Percentiles rank a stretch among this genome's conserved stretches.
Evolutionary conservation across 768 basidiomycete species (phyloP).

Genomic region (Hortiboletus flavorubellus): DNA sequence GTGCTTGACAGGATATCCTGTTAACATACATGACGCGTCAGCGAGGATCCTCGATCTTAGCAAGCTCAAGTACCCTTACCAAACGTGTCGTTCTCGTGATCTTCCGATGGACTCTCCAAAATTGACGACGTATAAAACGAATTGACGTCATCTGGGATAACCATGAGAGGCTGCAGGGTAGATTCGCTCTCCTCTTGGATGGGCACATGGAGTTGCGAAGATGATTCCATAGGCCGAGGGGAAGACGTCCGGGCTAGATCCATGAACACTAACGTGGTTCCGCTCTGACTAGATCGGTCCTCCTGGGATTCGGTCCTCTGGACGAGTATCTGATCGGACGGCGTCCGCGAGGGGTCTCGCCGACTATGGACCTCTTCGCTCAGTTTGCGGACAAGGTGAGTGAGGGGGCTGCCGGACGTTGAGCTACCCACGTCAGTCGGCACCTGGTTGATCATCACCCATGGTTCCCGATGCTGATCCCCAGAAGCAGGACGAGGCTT

Average conservation of each 20-base stretch:
- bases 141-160: constrained; percentile 26
- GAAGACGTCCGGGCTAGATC: constrained; percentile 15
- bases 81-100: constrained; percentile 31
- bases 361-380: constrained; percentile 35
- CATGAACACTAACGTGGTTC: constrained; percentile 15
- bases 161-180: background rate
- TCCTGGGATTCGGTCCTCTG: constrained; percentile 12
- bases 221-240: constrained; percentile 6
- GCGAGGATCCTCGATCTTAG: background rate
- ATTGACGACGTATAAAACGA: constrained; percentile 24
- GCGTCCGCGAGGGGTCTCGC: constrained; percentile 11
- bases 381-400: constrained; percentile 39
- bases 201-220: constrained; percentile 8
- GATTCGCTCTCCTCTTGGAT: constrained; percentile 6
- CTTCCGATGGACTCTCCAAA: constrained; percentile 7
- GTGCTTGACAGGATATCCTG: constrained; percentile 26
- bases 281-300: constrained; percentile 11
- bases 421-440: constrained; percentile 32
- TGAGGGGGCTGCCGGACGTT: constrained; percentile 35
- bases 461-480: constrained; percentile 1
- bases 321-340: constrained; percentile 3
- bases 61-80: constrained; percentile 10
- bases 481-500: constrained; percentile 33
- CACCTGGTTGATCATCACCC: constrained; percentile 16
- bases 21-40: background rate